Percentiles rank a stretch among this genome's conserved stretches.
These are phyloP conservation scores for Pisolithus thermaeus DNA, from an alignment of 1,284 basidiomycete species.

Conservation along the genomic window DNA sequence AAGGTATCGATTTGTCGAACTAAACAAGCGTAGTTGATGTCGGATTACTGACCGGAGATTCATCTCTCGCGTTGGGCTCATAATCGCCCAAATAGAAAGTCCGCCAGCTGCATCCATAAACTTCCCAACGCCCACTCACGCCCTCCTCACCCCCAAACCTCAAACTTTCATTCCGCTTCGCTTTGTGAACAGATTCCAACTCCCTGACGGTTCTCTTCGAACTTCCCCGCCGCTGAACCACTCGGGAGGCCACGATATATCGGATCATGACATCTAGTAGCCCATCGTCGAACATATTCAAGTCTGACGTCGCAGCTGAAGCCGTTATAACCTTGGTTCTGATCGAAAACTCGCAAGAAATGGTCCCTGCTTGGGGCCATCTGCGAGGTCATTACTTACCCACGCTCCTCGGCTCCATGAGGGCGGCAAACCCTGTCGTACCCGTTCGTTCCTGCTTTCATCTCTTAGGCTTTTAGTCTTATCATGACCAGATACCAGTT, in stretches of 20 bases:
- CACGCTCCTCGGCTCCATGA: constrained; percentile 40
- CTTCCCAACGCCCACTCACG: constrained; percentile 26
- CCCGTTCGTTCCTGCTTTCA: constrained; percentile 26
- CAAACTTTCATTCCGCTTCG: constrained; percentile 8
- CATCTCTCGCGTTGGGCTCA: constrained; percentile 12
- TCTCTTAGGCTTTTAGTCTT: neutral
- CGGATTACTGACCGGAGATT: constrained; percentile 4
- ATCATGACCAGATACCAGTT: constrained; percentile 31
- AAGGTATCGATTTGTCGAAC: constrained; percentile 1
- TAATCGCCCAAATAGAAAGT: constrained; percentile 33
- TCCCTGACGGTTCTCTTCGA: neutral
- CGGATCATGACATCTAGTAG: constrained; percentile 9
- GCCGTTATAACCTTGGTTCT: constrained; percentile 48
- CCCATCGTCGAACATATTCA: constrained; percentile 26
- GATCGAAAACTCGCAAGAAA: constrained; percentile 54
- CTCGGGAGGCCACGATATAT: constrained; percentile 1
- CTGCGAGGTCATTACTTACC: constrained; percentile 50
- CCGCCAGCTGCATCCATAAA: constrained; percentile 33
- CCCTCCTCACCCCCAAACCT: constrained; percentile 11
- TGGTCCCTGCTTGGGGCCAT: constrained; percentile 48
- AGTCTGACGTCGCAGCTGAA: constrained; percentile 33
- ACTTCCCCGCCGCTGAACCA: neutral
- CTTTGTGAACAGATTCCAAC: constrained; percentile 1
- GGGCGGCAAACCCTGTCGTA: constrained; percentile 32
- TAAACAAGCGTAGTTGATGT: constrained; percentile 1